These are phyloP conservation scores for Aspergillus sergii DNA, from an alignment of 2,329 filamentous ascomycete genomes.

Conservation along the genomic window DNA sequence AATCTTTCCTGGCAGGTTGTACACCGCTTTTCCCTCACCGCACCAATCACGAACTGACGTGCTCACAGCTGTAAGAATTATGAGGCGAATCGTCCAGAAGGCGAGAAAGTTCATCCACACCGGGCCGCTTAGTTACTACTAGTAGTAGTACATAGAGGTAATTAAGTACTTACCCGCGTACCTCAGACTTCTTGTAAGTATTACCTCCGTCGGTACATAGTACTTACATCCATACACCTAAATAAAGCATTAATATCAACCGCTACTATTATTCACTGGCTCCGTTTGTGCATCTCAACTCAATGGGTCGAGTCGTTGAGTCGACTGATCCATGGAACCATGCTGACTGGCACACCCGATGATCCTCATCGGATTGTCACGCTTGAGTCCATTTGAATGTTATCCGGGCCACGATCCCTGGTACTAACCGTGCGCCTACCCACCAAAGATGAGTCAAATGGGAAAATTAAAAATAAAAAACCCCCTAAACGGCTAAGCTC, in stretches of 20 bases:
- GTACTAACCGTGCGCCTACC: slow-evolving; percentile 10
- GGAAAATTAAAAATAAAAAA: slow-evolving; percentile 9
- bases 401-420: slow-evolving; percentile 17
- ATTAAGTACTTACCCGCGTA: neutral
- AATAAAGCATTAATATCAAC: neutral
- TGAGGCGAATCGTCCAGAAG: slow-evolving; percentile 3
- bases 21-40: slow-evolving; percentile 29
- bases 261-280: neutral
- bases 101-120: neutral
- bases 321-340: slow-evolving; percentile 18
- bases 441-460: slow-evolving; percentile 7
- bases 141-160: neutral
- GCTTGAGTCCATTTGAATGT: slow-evolving; percentile 9
- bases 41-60: slow-evolving; percentile 21
- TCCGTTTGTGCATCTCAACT: slow-evolving; percentile 1
- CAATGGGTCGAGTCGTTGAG: slow-evolving; percentile 15
- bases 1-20: slow-evolving; percentile 10
- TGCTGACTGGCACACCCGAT: slow-evolving; percentile 11
- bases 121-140: neutral
- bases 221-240: neutral
- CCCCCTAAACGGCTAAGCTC: neutral
- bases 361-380: neutral
- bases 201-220: neutral
- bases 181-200: neutral
- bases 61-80: neutral